These are phyloP conservation scores for Lathyrus sativus DNA, from an alignment of 306 rosid genomes.

Conservation along the genomic window DNA sequence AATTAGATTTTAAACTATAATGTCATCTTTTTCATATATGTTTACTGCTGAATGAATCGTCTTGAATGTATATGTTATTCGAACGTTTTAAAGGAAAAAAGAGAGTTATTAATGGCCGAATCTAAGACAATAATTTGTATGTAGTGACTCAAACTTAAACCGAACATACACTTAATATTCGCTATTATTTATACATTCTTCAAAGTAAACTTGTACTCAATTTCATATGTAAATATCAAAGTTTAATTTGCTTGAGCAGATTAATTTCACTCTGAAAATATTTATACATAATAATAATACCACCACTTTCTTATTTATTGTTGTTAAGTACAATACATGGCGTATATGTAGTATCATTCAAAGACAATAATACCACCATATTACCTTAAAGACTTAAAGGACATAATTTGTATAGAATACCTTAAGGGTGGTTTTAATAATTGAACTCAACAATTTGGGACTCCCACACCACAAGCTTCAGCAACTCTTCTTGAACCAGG, in stretches of 20 bases:
- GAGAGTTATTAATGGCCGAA: too few relatives aligned
- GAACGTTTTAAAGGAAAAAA: too few relatives aligned
- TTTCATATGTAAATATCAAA: not conserved
- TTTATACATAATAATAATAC: not conserved
- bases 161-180: too few relatives aligned
- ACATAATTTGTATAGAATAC: not conserved
- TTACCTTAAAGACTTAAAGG: not conserved
- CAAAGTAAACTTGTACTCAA: not conserved
- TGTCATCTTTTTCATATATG: too few relatives aligned
- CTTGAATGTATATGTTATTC: too few relatives aligned
- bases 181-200: not conserved
- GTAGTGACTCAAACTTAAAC: too few relatives aligned
- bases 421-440: not conserved
- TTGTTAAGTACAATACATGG: constrained; percentile 3
- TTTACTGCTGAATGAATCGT: too few relatives aligned
- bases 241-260: not conserved
- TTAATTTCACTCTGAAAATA: not conserved
- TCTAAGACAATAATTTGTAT: too few relatives aligned
- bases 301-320: constrained; percentile 5
- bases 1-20: too few relatives aligned
- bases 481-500: constrained; percentile 49
- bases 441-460: constrained; percentile 40
- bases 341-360: not conserved
- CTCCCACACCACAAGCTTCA: constrained; percentile 43
- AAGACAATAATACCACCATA: not conserved